Evolutionary conservation across 2,329 filamentous ascomycete species (phyloP), one percentile per base, ranked within the genome.

Genomic region (Boeremia lycopersici): DNA sequence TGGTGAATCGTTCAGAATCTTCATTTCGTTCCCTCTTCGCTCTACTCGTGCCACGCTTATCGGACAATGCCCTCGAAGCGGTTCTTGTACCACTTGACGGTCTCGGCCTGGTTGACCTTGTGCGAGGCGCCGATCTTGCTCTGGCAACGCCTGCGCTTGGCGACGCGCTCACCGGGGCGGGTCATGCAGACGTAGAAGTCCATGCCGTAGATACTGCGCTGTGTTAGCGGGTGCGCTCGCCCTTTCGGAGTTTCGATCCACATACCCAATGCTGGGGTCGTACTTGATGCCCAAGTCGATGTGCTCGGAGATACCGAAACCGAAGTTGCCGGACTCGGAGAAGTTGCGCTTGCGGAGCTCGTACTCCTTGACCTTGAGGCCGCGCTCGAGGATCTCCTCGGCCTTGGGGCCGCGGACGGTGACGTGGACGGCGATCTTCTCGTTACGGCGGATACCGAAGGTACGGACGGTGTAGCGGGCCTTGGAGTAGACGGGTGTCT

Each of bases 131-230:
- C 95, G 77, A 99, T 89, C 75, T 81, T 86, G 84, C 87, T 84
- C 87, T 96, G 90, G 83, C 84, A 87, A 76, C 93, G 91, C 79
- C 93, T 89, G 78, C 95, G 92, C 85, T 92, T 93, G 79, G 91
- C 89, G 78, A 99, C 91, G 79, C 95, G 93, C 87, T 96, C 93
- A 84, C 95, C 95, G 75, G 93, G 95, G 77, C 95, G 93, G 85
- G 92, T 96, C 95, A 99, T 99, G 91, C 93, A 98, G 90, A 89
- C 93, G 90, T 97, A 99, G 85, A 99, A 99, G 85, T 99, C 95
- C 95, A 99, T 99, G 80, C 95, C 72, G 68, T 75, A 75, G 70
- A 74, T 74, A 74, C 73, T 73, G 58, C 38, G 52, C 36, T 15
- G 41, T 49, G 66, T 74, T 61, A 73, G 71, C 56, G 49, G 28